Evolutionary conservation across 2,329 filamentous ascomycete species (phyloP).

Genomic region (Fusarium bulbicola): DNA sequence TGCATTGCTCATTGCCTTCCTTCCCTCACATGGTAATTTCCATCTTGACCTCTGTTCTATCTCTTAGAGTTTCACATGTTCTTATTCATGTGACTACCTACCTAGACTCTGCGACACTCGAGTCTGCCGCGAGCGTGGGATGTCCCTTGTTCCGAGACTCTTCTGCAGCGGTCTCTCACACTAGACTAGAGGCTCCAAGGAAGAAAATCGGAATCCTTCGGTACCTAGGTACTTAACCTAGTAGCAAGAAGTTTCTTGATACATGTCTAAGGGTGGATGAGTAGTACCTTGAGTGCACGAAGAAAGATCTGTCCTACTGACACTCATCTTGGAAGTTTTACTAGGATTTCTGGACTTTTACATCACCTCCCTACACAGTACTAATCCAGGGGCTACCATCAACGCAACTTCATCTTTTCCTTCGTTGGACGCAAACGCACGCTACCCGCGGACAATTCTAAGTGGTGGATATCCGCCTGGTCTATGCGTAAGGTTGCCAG

Average conservation of each 20-base stretch:
- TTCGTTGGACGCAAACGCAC: background rate
- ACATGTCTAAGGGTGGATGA: background rate
- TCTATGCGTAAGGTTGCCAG: background rate
- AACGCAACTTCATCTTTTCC: background rate
- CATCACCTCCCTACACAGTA: background rate
- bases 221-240: background rate
- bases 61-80: background rate
- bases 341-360: background rate
- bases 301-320: background rate
- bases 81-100: background rate
- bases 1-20: background rate
- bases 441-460: background rate
- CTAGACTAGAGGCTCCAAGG: background rate
- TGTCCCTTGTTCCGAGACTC: constrained; percentile 17
- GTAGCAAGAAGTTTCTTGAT: background rate
- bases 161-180: background rate
- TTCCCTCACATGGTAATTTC: background rate
- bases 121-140: constrained; percentile 13
- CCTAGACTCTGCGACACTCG: background rate
- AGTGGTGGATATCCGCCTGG: constrained; percentile 16
- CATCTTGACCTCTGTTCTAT: background rate
- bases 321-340: background rate
- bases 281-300: background rate
- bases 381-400: background rate
- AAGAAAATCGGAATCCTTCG: background rate